Evolutionary conservation across 176 grass and related monocot genomes (phyloP), one percentile per base, ranked within the genome.

Genomic region (Neostapfia colusana): DNA sequence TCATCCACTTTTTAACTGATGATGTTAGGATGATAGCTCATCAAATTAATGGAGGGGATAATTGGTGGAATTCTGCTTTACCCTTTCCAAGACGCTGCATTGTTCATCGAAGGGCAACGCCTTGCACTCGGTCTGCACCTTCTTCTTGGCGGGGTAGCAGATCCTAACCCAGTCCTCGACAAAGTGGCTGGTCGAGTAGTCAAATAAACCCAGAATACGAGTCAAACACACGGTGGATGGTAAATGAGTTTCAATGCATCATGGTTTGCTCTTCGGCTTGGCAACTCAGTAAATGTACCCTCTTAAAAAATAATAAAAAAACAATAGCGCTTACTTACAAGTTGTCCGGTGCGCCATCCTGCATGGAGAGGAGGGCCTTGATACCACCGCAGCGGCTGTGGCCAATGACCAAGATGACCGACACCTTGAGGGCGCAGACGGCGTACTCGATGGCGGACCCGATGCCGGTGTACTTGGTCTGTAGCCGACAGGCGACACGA

Each of bases 361-460:
- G 39, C 46, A 98, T 65, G 8, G 91, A 91, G 65, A 92, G 88
- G 39, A 98, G 95, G 1, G 89, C 95, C 87, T 92, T 94, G 65
- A 98, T 92, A 25, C 95, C 95, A 77, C 95, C 95, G 48, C 95
- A 98, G 34, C 84, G 78, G 82, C 95, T 98, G 87, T 98, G 95
- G 34, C 95, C 95, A n/a, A 98, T 94, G 73, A 98, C 95, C 0
- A 88, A 77, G 26, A 98, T 84, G 77, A 48, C 61, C 80, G 91
- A 70, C 12, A 98, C 95, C 87, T 98, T 88, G 36, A 98, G 95
- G 28, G 88, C 82, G 12, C 80, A 57, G 23, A 98, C 89, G 15
- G 95, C 95, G 41, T 98, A 98, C 72, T 98, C 95, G 36, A 98
- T 88, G 58, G 89, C 91, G 0, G 95, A 88, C 16, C 95, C 95